Evolutionary conservation across 2,329 filamentous ascomycete species (phyloP).

Genomic region (Pseudonectria foliicola): DNA sequence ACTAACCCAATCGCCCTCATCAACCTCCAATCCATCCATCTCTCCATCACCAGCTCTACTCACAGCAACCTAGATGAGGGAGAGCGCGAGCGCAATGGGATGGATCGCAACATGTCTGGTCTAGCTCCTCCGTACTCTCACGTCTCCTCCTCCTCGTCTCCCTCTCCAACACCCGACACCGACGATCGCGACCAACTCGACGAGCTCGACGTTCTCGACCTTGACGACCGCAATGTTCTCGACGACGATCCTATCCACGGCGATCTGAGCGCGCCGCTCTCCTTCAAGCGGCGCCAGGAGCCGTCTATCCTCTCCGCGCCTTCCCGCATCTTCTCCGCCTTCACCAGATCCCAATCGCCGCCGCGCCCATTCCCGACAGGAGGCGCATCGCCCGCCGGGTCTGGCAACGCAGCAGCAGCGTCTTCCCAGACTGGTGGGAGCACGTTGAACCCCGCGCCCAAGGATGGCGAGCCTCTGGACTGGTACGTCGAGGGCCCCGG

Average conservation of each 20-base stretch:
- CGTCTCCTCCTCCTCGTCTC: slow-evolving; percentile 27
- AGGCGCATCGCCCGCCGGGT: slow-evolving; percentile 13
- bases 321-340: slow-evolving; percentile 40
- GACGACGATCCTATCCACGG: slow-evolving; percentile 50
- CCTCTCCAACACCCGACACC: slow-evolving; percentile 23
- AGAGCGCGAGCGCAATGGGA: slow-evolving; percentile 26
- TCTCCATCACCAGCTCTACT: not conserved
- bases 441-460: slow-evolving; percentile 22
- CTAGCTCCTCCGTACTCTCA: slow-evolving; percentile 27
- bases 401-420: slow-evolving; percentile 7
- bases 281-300: slow-evolving; percentile 66
- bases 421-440: slow-evolving; percentile 8
- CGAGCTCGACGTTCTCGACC: slow-evolving; percentile 26
- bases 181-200: slow-evolving; percentile 43
- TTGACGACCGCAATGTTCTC: slow-evolving; percentile 32
- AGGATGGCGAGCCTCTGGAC: slow-evolving; percentile 52
- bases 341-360: slow-evolving; percentile 26
- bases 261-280: slow-evolving; percentile 46
- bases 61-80: slow-evolving; percentile 10
- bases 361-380: slow-evolving; percentile 7
- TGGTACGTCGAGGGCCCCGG: slow-evolving; percentile 90
- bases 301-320: slow-evolving; percentile 39
- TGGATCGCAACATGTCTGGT: slow-evolving; percentile 36
- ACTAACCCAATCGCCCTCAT: too few species aligned
- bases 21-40: not conserved